Evolutionary conservation across 139 green algal species (phyloP), one percentile per base, ranked within the genome.

Genomic region (Auxenochlorella protothecoides): DNA sequence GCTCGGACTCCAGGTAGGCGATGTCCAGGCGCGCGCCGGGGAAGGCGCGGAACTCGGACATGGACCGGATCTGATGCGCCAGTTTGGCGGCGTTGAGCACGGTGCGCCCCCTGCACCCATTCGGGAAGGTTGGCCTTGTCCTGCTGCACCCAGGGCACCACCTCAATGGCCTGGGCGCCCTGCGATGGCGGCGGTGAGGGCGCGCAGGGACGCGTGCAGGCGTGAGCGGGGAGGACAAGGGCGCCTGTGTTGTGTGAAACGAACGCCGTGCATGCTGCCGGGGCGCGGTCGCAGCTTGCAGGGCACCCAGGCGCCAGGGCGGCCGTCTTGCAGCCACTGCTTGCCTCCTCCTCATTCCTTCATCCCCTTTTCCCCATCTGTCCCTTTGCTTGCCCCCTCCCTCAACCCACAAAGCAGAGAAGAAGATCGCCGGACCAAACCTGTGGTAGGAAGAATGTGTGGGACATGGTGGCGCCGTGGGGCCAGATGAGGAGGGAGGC

Each of bases 41-140:
- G 12, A 69, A 69, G 5, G 27, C 51, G 6, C 55, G 8, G 15
- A 56, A n/a, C 13, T 69, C 65, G 9, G 65, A 27, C 65, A 69
- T 12, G 15, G 9, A n/a, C 65, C 16, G 55, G 51, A 71, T 71
- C 53, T 59, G 11, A 3, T 62, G 53, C 7, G 66, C 53, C 11
- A 71, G 52, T 12, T 62, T 61, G 11, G 66, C 66, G 10, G 51
- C 16, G 66, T 71, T 71, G 5, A 71, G 66, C 8, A 71, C 62
- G n/a, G n/a, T n/a, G n/a, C n/a, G n/a, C n/a, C n/a, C n/a, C 56
- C 63, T 68, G 52, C 16, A 74, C 69, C 69, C 69, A 74, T 52
- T 74, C 69, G 62, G 69, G 69, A 6, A 66, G 55, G 16, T 62
- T 63, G 69, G 69, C 62, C 63, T 74, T 74, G 69, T 74, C 69